Conservation (phyloP, 2,329 filamentous ascomycete genomes). For the Sporothrix inflata region DNA sequence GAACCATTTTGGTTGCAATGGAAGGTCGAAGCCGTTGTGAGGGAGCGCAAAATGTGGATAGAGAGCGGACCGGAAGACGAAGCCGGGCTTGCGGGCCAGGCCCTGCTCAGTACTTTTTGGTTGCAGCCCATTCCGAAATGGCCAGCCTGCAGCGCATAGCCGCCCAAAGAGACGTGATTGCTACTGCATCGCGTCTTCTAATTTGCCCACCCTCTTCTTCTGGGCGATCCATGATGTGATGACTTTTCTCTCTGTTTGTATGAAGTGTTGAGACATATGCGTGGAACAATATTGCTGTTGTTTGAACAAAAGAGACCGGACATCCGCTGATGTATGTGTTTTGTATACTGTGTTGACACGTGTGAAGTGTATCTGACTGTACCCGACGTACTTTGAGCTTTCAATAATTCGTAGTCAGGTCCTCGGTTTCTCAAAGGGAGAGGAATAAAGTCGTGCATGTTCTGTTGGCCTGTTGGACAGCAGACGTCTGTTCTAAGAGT, state of each 20-base stretch:
- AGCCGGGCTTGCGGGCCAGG: not conserved
- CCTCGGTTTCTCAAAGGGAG: not conserved
- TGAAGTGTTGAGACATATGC: too few species aligned
- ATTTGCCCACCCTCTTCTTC: not conserved
- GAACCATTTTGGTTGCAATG: not conserved
- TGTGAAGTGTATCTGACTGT: too few species aligned
- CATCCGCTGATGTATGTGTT: too few species aligned
- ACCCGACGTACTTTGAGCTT: too few species aligned
- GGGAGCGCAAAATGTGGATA: not conserved
- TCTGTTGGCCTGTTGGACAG: not conserved
- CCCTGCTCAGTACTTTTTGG: not conserved
- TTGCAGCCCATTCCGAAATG: not conserved
- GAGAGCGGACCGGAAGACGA: not conserved
- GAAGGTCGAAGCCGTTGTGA: not conserved
- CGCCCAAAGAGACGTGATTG: slow-evolving; percentile 5
- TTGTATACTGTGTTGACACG: too few species aligned
- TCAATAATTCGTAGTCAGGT: too few species aligned
- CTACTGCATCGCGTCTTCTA: not conserved
- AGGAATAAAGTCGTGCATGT: not conserved
- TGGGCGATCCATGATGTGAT: not conserved
- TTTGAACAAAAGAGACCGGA: too few species aligned
- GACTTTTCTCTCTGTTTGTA: not conserved
- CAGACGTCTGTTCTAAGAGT: not conserved
- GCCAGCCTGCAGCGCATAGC: slow-evolving; percentile 4
- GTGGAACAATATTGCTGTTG: too few species aligned